These are phyloP conservation scores for Aeschynomene evenia DNA, from an alignment of 306 rosid species.

Conservation along the genomic window DNA sequence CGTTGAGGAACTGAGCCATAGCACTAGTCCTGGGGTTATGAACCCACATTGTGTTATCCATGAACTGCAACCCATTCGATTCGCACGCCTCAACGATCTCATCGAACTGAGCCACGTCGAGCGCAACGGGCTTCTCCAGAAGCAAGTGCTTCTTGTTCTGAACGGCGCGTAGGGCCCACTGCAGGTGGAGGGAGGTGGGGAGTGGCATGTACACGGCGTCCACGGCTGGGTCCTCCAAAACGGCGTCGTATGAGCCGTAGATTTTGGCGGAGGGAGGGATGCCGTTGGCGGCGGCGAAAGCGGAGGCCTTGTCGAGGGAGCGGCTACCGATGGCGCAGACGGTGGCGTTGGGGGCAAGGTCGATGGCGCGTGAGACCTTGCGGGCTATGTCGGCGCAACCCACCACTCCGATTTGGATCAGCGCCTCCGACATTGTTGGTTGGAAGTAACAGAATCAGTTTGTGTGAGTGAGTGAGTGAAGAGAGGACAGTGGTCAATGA, in stretches of 20 bases:
- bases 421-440: slow-evolving; percentile 35
- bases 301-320: slow-evolving; percentile 62
- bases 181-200: slow-evolving; percentile 66
- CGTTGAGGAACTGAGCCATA: slow-evolving; percentile 55
- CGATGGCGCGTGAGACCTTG: slow-evolving; percentile 73
- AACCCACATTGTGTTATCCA: slow-evolving; percentile 94
- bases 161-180: slow-evolving; percentile 79
- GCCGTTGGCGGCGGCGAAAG: slow-evolving; percentile 62
- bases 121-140: slow-evolving; percentile 83
- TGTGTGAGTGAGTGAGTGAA: no score
- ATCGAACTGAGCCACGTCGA: slow-evolving; percentile 63
- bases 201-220: slow-evolving; percentile 85
- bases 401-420: slow-evolving; percentile 67
- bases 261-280: slow-evolving; percentile 51
- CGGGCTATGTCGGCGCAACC: slow-evolving; percentile 87
- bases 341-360: slow-evolving; percentile 58
- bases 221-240: slow-evolving; percentile 64
- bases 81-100: slow-evolving; percentile 57
- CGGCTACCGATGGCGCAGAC: slow-evolving; percentile 75
- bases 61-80: slow-evolving; percentile 74
- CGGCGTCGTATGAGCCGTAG: slow-evolving; percentile 71
- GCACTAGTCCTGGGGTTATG: slow-evolving; percentile 75
- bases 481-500: neutral
- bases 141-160: slow-evolving; percentile 75
- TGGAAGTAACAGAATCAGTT: neutral